Percentiles rank a stretch among this genome's conserved stretches.
Conservation (phyloP, 2,329 filamentous ascomycete genomes). For the Cryphonectria radicalis region DNA sequence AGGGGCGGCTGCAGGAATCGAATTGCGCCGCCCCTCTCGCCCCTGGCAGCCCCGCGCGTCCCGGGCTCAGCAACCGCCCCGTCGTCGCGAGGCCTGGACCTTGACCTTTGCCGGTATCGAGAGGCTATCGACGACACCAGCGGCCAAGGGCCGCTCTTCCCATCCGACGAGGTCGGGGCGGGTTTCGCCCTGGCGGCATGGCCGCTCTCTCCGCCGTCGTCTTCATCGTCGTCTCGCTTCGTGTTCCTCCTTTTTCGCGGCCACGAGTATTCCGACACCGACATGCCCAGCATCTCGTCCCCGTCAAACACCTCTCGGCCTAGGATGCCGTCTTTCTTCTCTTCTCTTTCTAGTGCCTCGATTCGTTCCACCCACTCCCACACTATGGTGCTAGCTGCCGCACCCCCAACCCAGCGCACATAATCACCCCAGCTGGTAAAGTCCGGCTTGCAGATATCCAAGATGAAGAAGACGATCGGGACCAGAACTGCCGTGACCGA, state of each 20-base stretch:
- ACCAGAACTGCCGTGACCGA: slow-evolving; percentile 83
- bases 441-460: slow-evolving; percentile 84
- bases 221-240: slow-evolving; percentile 36
- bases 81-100: slow-evolving; percentile 33
- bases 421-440: slow-evolving; percentile 95
- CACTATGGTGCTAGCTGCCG: slow-evolving; percentile 92
- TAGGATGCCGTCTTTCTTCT: slow-evolving; percentile 90
- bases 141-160: slow-evolving; percentile 45
- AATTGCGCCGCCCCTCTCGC: slow-evolving; percentile 34
- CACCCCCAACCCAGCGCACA: slow-evolving; percentile 93
- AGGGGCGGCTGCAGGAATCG: slow-evolving; percentile 53
- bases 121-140: slow-evolving; percentile 46
- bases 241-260: slow-evolving; percentile 43
- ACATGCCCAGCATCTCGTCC: slow-evolving; percentile 82
- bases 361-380: slow-evolving; percentile 99
- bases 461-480: slow-evolving; percentile 89
- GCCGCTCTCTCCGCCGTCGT: slow-evolving; percentile 38
- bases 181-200: slow-evolving; percentile 24
- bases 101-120: slow-evolving; percentile 40
- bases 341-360: slow-evolving; percentile 87
- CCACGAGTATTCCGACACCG: slow-evolving; percentile 56
- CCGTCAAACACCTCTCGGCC: slow-evolving; percentile 92
- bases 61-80: slow-evolving; percentile 27
- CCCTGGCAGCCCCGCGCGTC: slow-evolving; percentile 32
- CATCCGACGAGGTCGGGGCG: slow-evolving; percentile 31